Percentiles rank a stretch among this genome's conserved stretches.
Conservation (phyloP, 768 basidiomycete species). For the Kwoniella dejecticola region DNA sequence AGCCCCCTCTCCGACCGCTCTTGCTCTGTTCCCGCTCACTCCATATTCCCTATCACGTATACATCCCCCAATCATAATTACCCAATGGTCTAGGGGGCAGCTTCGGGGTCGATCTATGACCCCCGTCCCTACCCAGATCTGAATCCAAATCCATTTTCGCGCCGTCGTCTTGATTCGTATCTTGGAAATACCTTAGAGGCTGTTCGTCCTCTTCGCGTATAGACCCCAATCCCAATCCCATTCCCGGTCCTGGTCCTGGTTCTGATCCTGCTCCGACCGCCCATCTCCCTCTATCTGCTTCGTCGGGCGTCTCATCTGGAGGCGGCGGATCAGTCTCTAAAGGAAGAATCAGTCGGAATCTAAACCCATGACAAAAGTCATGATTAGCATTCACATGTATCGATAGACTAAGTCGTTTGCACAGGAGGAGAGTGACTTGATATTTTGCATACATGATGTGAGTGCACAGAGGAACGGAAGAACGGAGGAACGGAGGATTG, state of each 20-base stretch:
- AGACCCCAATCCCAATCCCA: not conserved
- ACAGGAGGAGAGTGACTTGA: no score
- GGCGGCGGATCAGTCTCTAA: constrained; percentile 8
- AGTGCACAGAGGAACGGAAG: no score
- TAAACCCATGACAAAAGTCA: not conserved
- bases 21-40: no score
- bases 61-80: not conserved
- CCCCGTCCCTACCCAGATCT: no score
- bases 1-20: not conserved
- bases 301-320: constrained; percentile 16
- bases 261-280: constrained; percentile 16
- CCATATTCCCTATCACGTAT: no score
- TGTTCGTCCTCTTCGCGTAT: constrained; percentile 8
- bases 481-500: not conserved
- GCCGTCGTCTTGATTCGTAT: not conserved
- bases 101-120: constrained; percentile 10
- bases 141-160: not conserved
- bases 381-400: not conserved
- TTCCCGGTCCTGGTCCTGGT: not conserved
- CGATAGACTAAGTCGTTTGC: no score
- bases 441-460: no score
- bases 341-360: constrained; percentile 24
- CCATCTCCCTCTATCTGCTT: constrained; percentile 24
- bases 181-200: constrained; percentile 6
- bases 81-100: not conserved